Conservation (phyloP, 169 alveolate species). For the Cryptosporidium tyzzeri region DNA sequence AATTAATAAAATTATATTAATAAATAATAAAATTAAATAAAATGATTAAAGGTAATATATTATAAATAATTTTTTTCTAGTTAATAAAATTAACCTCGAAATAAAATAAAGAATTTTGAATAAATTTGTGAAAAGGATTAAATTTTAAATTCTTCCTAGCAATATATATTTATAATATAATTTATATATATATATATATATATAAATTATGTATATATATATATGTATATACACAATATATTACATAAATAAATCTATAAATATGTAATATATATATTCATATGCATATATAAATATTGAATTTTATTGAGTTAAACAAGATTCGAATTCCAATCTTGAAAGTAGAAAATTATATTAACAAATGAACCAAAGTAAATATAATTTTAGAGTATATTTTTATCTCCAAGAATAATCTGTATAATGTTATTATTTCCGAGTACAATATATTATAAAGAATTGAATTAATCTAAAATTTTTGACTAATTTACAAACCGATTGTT, state of each 20-base stretch:
- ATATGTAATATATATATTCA: neutral
- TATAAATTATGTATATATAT: slow-evolving; percentile 12
- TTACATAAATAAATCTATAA: neutral
- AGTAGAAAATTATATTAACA: neutral
- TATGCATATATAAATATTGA: neutral
- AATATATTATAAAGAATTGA: neutral
- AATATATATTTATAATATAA: neutral
- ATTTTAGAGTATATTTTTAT: neutral
- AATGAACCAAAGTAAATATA: too few species aligned
- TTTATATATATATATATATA: slow-evolving; percentile 29
- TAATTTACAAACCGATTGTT: neutral
- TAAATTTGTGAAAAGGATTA: too few species aligned
- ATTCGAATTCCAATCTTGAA: too few species aligned
- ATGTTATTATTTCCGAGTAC: neutral
- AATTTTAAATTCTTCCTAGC: neutral
- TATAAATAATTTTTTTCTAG: neutral
- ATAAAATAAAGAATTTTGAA: neutral
- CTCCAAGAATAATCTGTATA: neutral
- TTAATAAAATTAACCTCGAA: neutral
- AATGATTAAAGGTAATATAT: neutral
- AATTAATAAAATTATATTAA: slow-evolving; percentile 10
- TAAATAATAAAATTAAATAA: slow-evolving; percentile 69
- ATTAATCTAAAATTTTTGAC: neutral
- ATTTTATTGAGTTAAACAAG: too few species aligned
- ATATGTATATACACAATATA: neutral